Base-by-base conservation (phyloP, 352 stramenopile genomes). In the Phytophthora foliorum region DNA sequence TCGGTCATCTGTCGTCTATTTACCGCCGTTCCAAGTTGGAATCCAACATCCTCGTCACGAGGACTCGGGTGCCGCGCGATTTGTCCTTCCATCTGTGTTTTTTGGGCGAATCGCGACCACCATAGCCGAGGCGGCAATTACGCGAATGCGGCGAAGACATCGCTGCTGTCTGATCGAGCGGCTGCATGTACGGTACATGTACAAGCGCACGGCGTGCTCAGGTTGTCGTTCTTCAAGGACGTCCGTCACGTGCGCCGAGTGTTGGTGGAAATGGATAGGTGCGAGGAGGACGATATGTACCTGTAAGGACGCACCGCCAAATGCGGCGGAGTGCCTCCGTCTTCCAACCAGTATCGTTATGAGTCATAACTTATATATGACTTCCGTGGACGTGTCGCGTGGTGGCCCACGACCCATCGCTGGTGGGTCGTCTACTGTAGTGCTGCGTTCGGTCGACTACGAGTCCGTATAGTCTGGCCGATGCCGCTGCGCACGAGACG, bases 31-130 rank as follows among this genome's bases (percentile, higher is more conserved):
- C 49, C 31, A n/a, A n/a, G n/a, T n/a, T n/a, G n/a, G n/a, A n/a
- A n/a, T n/a, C n/a, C n/a, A 72, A 67, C 64, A 72, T 72, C 64
- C 44, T 68, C 36, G 64, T 68, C 39, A 72, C 34, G 57, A 57
- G 31, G 32, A 45, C 39, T 45, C 46, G 36, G 21, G 13, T 10
- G 49, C 44, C 36, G 2, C 32, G 16, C 9, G 49, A 61, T 44
- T 50, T 38, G 57, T 65, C 57, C 57, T 9, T 54, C 59, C 50
- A 49, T 22, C 24, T 62, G 41, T 38, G 1, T 14, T 17, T 14
- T n/a, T 44, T 19, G 10, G 29, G 29, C 8, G 29, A 34, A 34
- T 34, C 29, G 29, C 29, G 4, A 34, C 9, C 8, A 48, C 21
- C 63, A 66, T 66, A 71, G 57, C 62, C 45, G 46, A 25, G 48